These are phyloP conservation scores for Tilletia setariae DNA, from an alignment of 1,284 basidiomycete genomes.

Conservation along the genomic window DNA sequence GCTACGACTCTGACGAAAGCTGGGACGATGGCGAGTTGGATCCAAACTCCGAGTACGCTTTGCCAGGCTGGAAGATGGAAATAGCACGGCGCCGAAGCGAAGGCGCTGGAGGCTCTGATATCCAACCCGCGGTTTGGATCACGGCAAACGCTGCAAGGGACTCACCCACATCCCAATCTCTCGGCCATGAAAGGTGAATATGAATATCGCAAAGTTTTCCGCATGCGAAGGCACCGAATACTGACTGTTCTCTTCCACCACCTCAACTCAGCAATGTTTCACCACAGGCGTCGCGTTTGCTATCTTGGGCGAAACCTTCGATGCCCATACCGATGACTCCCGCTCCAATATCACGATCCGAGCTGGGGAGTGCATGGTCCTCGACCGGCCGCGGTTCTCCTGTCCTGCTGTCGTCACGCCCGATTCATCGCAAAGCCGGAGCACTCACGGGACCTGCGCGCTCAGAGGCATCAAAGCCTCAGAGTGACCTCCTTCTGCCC, in stretches of 20 bases:
- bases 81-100: not conserved
- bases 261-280: not conserved
- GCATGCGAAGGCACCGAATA: not conserved
- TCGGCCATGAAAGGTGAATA: not conserved
- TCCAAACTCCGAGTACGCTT: not conserved
- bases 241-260: not conserved
- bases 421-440: not conserved
- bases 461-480: not conserved
- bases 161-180: not conserved
- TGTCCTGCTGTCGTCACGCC: slow-evolving; percentile 1
- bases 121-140: not conserved
- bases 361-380: not conserved
- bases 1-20: slow-evolving; percentile 13
- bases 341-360: not conserved
- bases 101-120: not conserved
- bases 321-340: not conserved
- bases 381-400: slow-evolving; percentile 11
- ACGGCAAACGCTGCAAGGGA: not conserved
- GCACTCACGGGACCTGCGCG: not conserved
- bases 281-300: not conserved
- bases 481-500: not conserved
- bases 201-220: not conserved
- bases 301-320: not conserved
- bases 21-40: slow-evolving; percentile 12
- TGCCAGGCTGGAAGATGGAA: slow-evolving; percentile 1